These are phyloP conservation scores for Candida smagusa DNA, from an alignment of 1,139 yeast genomes.

Conservation along the genomic window DNA sequence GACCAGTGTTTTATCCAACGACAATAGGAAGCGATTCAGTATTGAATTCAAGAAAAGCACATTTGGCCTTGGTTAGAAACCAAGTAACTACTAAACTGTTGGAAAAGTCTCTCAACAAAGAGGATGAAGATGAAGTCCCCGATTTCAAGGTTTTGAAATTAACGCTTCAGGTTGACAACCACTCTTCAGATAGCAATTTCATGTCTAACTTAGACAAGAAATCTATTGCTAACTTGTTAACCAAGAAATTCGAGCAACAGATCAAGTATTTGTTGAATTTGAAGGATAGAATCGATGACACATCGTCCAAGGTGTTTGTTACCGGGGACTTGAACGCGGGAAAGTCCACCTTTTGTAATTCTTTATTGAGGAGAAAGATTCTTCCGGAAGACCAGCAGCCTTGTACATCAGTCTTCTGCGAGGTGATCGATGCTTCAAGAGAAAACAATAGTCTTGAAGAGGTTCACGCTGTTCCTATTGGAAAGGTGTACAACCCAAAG, in stretches of 20 bases:
- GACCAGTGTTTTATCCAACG: conserved; percentile 70
- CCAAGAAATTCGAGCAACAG: conserved; percentile 59
- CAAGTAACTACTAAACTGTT: conserved; percentile 31
- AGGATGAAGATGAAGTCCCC: conserved; percentile 23
- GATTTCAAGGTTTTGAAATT: conserved; percentile 61
- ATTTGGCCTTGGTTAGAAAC: conserved; percentile 49
- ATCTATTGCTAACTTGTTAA: conserved; percentile 63
- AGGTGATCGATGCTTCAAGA: conserved; percentile 74
- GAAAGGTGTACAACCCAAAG: conserved; percentile 51
- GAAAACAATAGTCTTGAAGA: conserved; percentile 78
- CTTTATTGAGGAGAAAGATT: conserved; percentile 70
- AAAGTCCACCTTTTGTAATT: conserved; percentile 93
- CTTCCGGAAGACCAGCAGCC: conserved; percentile 98
- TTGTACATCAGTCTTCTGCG: conserved; percentile 94
- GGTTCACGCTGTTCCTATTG: conserved; percentile 87
- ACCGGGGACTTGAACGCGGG: conserved; percentile 98
- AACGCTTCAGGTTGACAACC: conserved; percentile 58
- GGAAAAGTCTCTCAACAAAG: conserved; percentile 24
- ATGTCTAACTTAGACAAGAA: conserved; percentile 57
- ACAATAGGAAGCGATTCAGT: conserved; percentile 27
- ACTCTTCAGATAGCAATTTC: conserved; percentile 33
- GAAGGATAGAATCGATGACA: conserved; percentile 83
- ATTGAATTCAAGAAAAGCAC: conserved; percentile 44
- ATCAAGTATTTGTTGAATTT: conserved; percentile 69
- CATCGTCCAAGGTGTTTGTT: conserved; percentile 88